Evolutionary conservation across 768 basidiomycete species (phyloP).

Genomic region (Calocybe cyanea): DNA sequence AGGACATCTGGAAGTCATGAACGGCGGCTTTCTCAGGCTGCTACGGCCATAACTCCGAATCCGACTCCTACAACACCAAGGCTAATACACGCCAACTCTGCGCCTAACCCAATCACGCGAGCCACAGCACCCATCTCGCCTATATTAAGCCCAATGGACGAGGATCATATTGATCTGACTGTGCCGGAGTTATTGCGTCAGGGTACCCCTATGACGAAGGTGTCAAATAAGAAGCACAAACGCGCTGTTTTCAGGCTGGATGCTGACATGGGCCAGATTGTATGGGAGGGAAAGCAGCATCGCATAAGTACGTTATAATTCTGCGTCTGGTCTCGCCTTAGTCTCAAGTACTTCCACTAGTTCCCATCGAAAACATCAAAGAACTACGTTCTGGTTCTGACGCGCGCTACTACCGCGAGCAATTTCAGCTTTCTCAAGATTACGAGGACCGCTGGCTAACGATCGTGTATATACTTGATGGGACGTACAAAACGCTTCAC

Average conservation of each 20-base stretch:
- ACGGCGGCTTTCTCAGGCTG: constrained; percentile 8
- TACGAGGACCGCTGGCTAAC: constrained; percentile 83
- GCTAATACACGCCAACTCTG: constrained; percentile 4
- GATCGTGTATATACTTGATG: constrained; percentile 77
- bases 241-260: constrained; percentile 68
- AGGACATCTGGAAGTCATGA: constrained; percentile 6
- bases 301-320: constrained; percentile 58
- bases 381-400: constrained; percentile 80
- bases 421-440: constrained; percentile 63
- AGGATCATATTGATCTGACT: constrained; percentile 24
- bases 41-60: constrained; percentile 6
- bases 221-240: constrained; percentile 75
- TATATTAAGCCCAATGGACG: constrained; percentile 7
- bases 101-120: constrained; percentile 3
- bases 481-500: constrained; percentile 82
- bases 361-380: constrained; percentile 85
- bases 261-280: constrained; percentile 75
- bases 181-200: constrained; percentile 57
- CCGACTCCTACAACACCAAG: constrained; percentile 7
- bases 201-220: constrained; percentile 78
- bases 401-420: constrained; percentile 71
- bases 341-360: constrained; percentile 34
- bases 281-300: constrained; percentile 71
- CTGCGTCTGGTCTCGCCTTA: constrained; percentile 26
- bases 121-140: neutral